Evolutionary conservation across 345 rosid species (phyloP).

Genomic region (Microthlaspi erraticum): DNA sequence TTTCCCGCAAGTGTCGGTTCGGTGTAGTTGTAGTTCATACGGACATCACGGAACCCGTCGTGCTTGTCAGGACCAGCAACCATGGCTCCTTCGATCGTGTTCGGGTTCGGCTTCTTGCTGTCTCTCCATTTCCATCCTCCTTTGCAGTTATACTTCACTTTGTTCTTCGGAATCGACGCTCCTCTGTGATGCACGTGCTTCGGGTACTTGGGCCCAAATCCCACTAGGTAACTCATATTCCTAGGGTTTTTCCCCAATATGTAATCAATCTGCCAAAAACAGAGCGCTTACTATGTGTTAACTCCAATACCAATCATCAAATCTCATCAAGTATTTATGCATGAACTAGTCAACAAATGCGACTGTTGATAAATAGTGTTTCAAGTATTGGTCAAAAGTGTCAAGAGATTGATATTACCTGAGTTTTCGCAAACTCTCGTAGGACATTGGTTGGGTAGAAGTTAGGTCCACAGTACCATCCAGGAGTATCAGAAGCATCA

Average conservation of each 20-base stretch:
- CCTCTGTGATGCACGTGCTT: slow-evolving; percentile 89
- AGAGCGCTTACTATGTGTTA: neutral
- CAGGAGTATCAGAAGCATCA: slow-evolving; percentile 96
- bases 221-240: slow-evolving; percentile 92
- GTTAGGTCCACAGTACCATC: slow-evolving; percentile 95
- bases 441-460: slow-evolving; percentile 72
- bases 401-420: slow-evolving; percentile 58
- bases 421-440: slow-evolving; percentile 83
- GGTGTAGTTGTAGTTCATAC: slow-evolving; percentile 90
- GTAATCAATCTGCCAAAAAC: slow-evolving; percentile 72
- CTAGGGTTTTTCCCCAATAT: slow-evolving; percentile 93
- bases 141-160: slow-evolving; percentile 79
- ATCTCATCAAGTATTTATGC: neutral
- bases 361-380: neutral
- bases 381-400: neutral
- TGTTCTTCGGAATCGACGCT: slow-evolving; percentile 90
- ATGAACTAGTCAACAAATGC: neutral
- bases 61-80: slow-evolving; percentile 97
- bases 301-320: slow-evolving; percentile 2
- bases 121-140: slow-evolving; percentile 99
- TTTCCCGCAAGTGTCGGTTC: slow-evolving; percentile 96
- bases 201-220: slow-evolving; percentile 82
- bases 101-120: slow-evolving; percentile 78
- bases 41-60: slow-evolving; percentile 86
- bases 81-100: slow-evolving; percentile 90